Conservation (phyloP, 352 stramenopile species). For the Plasmopara muralis region DNA sequence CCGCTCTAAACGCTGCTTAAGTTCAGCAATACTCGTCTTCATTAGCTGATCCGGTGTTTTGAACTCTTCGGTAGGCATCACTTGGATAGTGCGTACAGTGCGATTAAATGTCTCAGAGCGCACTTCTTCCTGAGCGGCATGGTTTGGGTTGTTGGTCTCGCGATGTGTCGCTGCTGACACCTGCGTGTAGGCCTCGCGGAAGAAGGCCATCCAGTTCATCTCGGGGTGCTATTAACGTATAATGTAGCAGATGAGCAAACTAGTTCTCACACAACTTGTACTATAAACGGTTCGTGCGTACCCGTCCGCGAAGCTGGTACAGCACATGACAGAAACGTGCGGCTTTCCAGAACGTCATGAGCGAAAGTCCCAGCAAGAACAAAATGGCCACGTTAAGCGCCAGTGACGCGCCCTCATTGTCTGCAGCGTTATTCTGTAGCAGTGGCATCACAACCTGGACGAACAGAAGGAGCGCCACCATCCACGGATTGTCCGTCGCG, state of each 20-base stretch:
- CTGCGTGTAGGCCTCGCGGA: conserved; percentile 48
- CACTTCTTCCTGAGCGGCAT: conserved; percentile 25
- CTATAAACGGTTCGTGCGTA: conserved; percentile 8
- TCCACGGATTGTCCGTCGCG: conserved; percentile 72
- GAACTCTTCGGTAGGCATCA: conserved; percentile 80
- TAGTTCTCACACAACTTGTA: not conserved
- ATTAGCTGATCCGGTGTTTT: conserved; percentile 50
- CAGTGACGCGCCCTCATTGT: conserved; percentile 43
- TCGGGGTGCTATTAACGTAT: conserved; percentile 31
- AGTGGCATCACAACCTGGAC: conserved; percentile 70
- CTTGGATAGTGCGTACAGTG: conserved; percentile 69
- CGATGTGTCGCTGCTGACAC: conserved; percentile 30
- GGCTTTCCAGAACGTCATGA: conserved; percentile 47
- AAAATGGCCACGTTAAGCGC: conserved; percentile 50
- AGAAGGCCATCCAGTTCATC: conserved; percentile 49
- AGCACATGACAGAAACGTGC: conserved; percentile 53
- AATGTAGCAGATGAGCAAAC: not conserved
- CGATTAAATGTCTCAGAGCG: conserved; percentile 61
- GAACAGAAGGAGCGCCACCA: conserved; percentile 70
- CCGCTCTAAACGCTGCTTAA: conserved; percentile 68
- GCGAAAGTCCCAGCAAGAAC: conserved; percentile 46
- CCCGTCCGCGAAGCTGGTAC: conserved; percentile 33
- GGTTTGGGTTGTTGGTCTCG: conserved; percentile 29
- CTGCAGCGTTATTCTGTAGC: conserved; percentile 57
- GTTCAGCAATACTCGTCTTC: conserved; percentile 45